These are phyloP conservation scores for Aspergillus hiratsukae DNA, from an alignment of 2,329 filamentous ascomycete genomes.

Conservation along the genomic window DNA sequence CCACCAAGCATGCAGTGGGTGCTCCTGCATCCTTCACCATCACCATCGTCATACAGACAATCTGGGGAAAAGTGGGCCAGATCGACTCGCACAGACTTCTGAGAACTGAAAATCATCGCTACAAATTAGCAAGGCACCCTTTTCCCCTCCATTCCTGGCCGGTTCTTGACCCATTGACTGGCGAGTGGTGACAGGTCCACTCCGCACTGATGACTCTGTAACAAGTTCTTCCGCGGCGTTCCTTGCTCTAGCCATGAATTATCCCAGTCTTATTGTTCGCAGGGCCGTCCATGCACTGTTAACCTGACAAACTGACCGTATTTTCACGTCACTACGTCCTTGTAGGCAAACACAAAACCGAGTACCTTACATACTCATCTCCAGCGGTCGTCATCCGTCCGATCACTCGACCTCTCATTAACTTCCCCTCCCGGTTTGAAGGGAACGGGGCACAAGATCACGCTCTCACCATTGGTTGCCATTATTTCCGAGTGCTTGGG, in stretches of 20 bases:
- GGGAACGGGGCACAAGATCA: background rate
- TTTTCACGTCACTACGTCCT: no score
- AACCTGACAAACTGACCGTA: background rate
- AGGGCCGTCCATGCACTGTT: background rate
- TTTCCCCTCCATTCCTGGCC: background rate
- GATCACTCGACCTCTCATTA: background rate
- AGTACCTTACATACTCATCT: background rate
- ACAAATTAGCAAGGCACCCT: background rate
- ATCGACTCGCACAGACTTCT: conserved; percentile 16
- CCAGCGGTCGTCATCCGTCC: background rate
- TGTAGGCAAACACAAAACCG: no score
- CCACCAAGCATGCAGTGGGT: background rate
- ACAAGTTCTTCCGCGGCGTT: background rate
- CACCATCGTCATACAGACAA: conserved; percentile 6
- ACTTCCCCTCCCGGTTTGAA: background rate
- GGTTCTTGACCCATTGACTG: background rate
- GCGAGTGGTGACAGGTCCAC: background rate
- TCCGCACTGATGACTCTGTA: background rate
- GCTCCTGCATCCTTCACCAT: background rate
- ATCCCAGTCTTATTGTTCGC: background rate
- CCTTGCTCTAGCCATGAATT: background rate
- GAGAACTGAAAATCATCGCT: conserved; percentile 5
- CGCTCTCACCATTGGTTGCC: conserved; percentile 7
- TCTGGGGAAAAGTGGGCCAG: conserved; percentile 23
- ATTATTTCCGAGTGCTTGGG: conserved; percentile 18